phyloP scores from a whole-genome alignment of 2,329 filamentous ascomycete species.

The Claviceps purpurea region DNA sequence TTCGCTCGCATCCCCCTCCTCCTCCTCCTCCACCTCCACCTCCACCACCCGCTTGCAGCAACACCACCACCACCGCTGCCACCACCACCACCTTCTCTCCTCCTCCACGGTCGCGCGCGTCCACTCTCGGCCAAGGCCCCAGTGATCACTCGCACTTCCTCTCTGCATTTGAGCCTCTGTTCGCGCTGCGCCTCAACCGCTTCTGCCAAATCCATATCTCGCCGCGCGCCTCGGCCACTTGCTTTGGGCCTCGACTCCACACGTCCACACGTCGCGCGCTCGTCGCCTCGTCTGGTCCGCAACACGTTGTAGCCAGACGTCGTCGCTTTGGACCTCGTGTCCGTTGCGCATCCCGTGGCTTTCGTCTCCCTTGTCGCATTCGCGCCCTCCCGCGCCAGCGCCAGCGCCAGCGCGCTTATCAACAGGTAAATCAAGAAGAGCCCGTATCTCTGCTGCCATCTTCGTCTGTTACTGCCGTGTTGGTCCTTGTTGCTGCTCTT shows the following conservation, averaged over 20 bases:
- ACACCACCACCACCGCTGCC: slow-evolving; percentile 4
- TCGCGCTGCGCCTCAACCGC: neutral
- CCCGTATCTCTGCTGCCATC: neutral
- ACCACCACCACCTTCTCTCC: slow-evolving; percentile 6
- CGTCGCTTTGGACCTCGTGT: slow-evolving; percentile 1
- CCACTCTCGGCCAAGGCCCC: slow-evolving; percentile 10
- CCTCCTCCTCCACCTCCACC: slow-evolving; percentile 5
- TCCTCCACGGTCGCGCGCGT: slow-evolving; percentile 5
- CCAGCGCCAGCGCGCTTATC: neutral
- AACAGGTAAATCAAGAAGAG: slow-evolving; percentile 5
- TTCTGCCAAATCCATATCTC: neutral
- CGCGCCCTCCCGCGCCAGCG: slow-evolving; percentile 8
- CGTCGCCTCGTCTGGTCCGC: slow-evolving; percentile 4
- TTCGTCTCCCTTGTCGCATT: slow-evolving; percentile 6
- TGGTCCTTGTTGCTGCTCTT: neutral
- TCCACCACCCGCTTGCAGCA: slow-evolving; percentile 10
- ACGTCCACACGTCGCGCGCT: slow-evolving; percentile 5
- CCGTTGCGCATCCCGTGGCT: slow-evolving; percentile 5
- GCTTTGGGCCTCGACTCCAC: slow-evolving; percentile 3
- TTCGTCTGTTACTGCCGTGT: neutral
- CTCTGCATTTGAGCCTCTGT: neutral
- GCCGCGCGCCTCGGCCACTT: slow-evolving; percentile 2
- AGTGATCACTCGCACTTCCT: slow-evolving; percentile 2
- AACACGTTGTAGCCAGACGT: neutral
- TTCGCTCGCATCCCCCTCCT: slow-evolving; percentile 8